These are phyloP conservation scores for Kwoniella newhampshirensis DNA, from an alignment of 768 basidiomycete species.

Conservation along the genomic window DNA sequence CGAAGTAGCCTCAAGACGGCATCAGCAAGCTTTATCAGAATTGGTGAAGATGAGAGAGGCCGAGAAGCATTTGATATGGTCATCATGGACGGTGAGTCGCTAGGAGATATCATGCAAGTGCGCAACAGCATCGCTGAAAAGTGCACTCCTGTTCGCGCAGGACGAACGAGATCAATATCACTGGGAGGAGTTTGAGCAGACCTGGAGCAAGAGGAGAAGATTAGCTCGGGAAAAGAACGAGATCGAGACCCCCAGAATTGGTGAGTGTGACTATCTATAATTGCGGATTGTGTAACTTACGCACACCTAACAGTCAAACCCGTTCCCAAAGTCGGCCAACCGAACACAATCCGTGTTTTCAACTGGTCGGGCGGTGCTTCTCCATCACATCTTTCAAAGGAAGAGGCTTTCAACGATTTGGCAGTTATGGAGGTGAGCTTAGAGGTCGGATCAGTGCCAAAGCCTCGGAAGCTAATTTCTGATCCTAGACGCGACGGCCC, in stretches of 20 bases:
- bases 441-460: constrained; percentile 5
- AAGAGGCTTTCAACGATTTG: constrained; percentile 42
- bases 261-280: constrained; percentile 55
- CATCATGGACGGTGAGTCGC: constrained; percentile 79
- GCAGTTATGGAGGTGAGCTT: constrained; percentile 49
- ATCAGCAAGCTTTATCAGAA: constrained; percentile 66
- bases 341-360: constrained; percentile 22
- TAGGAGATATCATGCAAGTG: too few relatives aligned
- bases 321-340: constrained; percentile 34
- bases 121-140: too few relatives aligned
- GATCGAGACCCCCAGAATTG: constrained; percentile 71
- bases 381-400: constrained; percentile 25
- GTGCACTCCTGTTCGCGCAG: constrained; percentile 56
- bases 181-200: constrained; percentile 83
- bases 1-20: constrained; percentile 73
- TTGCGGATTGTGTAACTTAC: not conserved
- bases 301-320: constrained; percentile 33
- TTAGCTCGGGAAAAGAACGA: constrained; percentile 82
- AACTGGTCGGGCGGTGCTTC: constrained; percentile 45
- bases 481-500: constrained; percentile 17
- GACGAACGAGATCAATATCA: constrained; percentile 74
- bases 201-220: constrained; percentile 77
- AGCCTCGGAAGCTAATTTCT: not conserved
- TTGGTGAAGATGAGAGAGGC: constrained; percentile 64
- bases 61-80: constrained; percentile 79